Base-by-base conservation (phyloP, 1,139 yeast species). In the Nadsonia starkeyi-henricii region DNA sequence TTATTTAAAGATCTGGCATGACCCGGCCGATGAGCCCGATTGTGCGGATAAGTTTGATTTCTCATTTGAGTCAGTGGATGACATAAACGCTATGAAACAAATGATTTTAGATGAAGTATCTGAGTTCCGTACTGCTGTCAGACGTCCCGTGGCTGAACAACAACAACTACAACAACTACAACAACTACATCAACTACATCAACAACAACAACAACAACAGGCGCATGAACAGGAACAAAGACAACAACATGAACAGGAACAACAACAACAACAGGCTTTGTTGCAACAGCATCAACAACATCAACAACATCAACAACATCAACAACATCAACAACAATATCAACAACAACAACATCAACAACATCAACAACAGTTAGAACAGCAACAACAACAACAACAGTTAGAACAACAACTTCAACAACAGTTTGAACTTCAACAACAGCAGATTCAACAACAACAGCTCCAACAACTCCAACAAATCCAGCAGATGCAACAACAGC, bases 1-100 rank as follows among this genome's bases (percentile, higher is more conserved):
- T 7, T 91, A 91, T 61, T 71, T 91, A 50, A 72, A 81, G 48
- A 82, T 91, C 37, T 91, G 98, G 98, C 97, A 89, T 63, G 98
- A 91, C 61, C 95, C 96, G 2, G 77, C 79, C 30, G 98, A 91
- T 62, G 98, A 91, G 64, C 96, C 96, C 3, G 80, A 74, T 44
- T 88, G 96, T 63, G 79, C 80, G 48, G 70, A 77, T 2, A 82
- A 83, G 58, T 89, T 91, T 64, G 96, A 91, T 62, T 91, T 91
- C 62, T 72, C 85, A 5, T 91, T 91, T 63, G 98, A 91, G 67
- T 81, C 78, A 15, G 83, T 84, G 41, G 89, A 86, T 53, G 96
- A 88, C 55, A 71, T 85, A 62, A 83, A 77, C 13, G 69, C 75
- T 23, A 83, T 91, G 85, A 78, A 78, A 58, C 72, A 75, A 54